Base-by-base conservation (phyloP, 768 basidiomycete species). In the Tulasnella sp. region DNA sequence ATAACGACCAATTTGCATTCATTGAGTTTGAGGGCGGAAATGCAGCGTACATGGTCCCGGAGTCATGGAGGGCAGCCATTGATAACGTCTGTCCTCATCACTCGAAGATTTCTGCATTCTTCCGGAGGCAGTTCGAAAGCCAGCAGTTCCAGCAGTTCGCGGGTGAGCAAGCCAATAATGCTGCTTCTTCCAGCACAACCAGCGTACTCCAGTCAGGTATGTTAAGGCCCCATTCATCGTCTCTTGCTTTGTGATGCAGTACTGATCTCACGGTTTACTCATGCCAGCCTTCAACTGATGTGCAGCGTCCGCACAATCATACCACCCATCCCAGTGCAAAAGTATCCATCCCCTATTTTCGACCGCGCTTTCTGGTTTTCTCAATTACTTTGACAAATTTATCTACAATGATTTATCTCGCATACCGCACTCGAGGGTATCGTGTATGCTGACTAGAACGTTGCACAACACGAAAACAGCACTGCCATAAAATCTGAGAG, bases 101-200 rank as follows among this genome's bases (percentile, higher is more conserved):
- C 14, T 64, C 60, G n/a, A 64, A 64, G 60, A 64, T 64, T 64
- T 64, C 60, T 9, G 22, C n/a, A 31, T 64, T 64, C 60, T 64
- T 64, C 60, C 6, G n/a, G 60, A 24, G 60, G 31, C 60, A 64
- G n/a, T 14, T 64, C 2, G 60, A 64, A 16, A 64, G 60, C 60
- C 20, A 31, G n/a, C 60, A 64, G n/a, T 64, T 64, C n/a, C 60
- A 64, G 60, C 60, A 64, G 60, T 64, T 64, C 31, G 60, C 60
- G n/a, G 60, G 60, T 4, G 60, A 64, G 9, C n/a, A 64, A 28
- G 60, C 60, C 1, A 64, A 64, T 31, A 64, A 31, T 12, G 60
- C 60, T n/a, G 60, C 60, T n/a, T 64, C 60, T 31, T 14, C 60
- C 24, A 14, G 31, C 8, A 64, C 60, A 3, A 64, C 60, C 12